A percentile compares a stretch with the other conserved stretches of the same genome.
phyloP scores from a whole-genome alignment of 2,329 filamentous ascomycete species.

The Teratosphaeria epicoccoides region DNA sequence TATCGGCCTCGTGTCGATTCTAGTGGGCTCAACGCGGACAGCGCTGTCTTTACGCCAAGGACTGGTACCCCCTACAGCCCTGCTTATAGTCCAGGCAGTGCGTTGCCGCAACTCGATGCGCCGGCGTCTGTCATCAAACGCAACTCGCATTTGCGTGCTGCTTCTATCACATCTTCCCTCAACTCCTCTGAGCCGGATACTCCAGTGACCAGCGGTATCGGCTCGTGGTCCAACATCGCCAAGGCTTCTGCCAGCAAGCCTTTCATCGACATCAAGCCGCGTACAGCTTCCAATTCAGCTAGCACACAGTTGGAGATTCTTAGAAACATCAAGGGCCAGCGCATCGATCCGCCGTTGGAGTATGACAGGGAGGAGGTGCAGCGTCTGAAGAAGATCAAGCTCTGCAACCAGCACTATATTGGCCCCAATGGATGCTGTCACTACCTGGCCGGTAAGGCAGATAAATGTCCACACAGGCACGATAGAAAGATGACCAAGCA shows the following conservation, averaged over 20 bases:
- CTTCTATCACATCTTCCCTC: conserved; percentile 3
- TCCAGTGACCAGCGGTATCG: not conserved
- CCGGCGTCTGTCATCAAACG: not conserved
- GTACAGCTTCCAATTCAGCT: not conserved
- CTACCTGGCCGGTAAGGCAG: conserved; percentile 35
- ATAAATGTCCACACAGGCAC: conserved; percentile 46
- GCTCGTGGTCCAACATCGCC: conserved; percentile 7
- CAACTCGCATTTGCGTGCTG: conserved; percentile 4
- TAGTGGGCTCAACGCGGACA: conserved; percentile 19
- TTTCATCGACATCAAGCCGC: conserved; percentile 9
- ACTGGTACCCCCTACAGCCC: conserved; percentile 3
- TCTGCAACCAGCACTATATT: conserved; percentile 53
- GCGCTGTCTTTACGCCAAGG: conserved; percentile 18
- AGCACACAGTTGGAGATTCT: conserved; percentile 28
- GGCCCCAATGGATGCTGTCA: conserved; percentile 43
- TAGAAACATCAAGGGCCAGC: conserved; percentile 49
- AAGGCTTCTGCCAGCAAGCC: conserved; percentile 8
- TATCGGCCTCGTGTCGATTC: conserved; percentile 19
- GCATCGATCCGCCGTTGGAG: conserved; percentile 44
- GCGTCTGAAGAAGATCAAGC: conserved; percentile 50
- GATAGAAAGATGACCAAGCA: conserved; percentile 42
- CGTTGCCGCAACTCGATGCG: not conserved
- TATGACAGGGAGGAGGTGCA: conserved; percentile 47
- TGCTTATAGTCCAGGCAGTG: not conserved
- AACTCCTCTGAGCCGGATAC: conserved; percentile 2